Conservation (phyloP, 2,329 filamentous ascomycete genomes). For the Colletotrichum siamense region DNA sequence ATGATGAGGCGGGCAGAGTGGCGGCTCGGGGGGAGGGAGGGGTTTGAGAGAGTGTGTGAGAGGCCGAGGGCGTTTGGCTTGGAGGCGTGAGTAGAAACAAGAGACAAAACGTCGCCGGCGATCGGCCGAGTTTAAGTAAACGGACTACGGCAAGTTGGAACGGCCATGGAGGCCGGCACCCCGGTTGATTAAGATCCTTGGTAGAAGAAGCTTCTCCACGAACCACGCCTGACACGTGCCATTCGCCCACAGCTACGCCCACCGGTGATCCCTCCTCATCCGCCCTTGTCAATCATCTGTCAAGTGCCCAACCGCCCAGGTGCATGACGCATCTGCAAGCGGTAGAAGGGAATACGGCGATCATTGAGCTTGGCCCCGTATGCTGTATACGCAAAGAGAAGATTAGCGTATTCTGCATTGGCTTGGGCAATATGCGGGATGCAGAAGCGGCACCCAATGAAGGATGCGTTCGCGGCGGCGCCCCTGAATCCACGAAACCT, state of each 20-base stretch:
- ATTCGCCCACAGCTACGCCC: background rate
- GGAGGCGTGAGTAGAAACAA: background rate
- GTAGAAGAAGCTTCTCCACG: background rate
- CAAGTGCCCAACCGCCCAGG: background rate
- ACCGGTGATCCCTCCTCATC: background rate
- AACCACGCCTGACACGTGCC: background rate
- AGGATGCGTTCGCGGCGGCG: background rate
- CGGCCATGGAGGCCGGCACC: background rate
- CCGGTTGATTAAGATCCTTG: background rate
- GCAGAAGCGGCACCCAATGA: background rate
- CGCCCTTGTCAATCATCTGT: background rate
- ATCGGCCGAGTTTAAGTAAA: slow-evolving; percentile 10
- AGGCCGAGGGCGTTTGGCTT: background rate
- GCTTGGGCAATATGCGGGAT: background rate
- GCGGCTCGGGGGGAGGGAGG: background rate
- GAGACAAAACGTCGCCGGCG: background rate
- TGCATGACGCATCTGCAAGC: background rate
- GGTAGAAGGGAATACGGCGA: background rate
- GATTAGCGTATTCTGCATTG: background rate
- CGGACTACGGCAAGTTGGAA: background rate
- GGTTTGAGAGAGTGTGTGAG: background rate
- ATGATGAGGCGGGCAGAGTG: background rate
- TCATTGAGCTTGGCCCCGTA: background rate
- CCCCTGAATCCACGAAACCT: background rate
- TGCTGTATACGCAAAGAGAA: background rate